Percentiles rank a stretch among this genome's conserved stretches.
These are phyloP conservation scores for Rhizopogon vesiculosus DNA, from an alignment of 768 basidiomycete genomes.

Conservation along the genomic window DNA sequence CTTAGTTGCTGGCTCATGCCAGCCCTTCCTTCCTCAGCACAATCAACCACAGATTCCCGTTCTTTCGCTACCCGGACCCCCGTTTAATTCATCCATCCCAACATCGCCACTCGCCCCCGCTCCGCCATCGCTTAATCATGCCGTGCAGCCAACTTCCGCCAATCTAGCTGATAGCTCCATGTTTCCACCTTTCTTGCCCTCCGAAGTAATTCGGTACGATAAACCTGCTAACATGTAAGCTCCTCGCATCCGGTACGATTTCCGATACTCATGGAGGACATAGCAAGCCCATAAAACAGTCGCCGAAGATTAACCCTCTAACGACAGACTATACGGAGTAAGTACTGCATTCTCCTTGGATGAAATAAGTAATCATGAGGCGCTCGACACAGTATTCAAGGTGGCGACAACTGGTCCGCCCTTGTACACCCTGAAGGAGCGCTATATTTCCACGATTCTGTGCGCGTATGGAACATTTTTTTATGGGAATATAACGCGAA, in stretches of 20 bases:
- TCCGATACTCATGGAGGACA: background rate
- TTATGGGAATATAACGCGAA: background rate
- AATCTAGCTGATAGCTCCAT: background rate
- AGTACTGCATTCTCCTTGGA: no score
- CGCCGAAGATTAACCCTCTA: background rate
- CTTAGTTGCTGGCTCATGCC: background rate
- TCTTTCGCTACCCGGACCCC: no score
- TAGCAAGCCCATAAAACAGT: background rate
- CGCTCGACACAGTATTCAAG: background rate
- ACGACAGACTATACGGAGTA: background rate
- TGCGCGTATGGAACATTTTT: constrained; percentile 28
- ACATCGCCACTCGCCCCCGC: background rate
- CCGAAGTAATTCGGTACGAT: background rate
- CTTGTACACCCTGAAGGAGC: constrained; percentile 51
- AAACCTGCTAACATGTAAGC: background rate
- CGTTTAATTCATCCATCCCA: background rate
- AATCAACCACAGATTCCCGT: background rate
- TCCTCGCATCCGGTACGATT: no score
- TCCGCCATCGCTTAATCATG: background rate
- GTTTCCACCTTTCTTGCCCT: background rate
- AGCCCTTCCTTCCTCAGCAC: background rate
- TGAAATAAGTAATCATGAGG: background rate
- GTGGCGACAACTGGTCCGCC: constrained; percentile 29
- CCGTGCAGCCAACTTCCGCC: background rate
- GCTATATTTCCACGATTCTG: constrained; percentile 42